Evolutionary conservation across 345 rosid species (phyloP).

Genomic region (Noccaea caerulescens): DNA sequence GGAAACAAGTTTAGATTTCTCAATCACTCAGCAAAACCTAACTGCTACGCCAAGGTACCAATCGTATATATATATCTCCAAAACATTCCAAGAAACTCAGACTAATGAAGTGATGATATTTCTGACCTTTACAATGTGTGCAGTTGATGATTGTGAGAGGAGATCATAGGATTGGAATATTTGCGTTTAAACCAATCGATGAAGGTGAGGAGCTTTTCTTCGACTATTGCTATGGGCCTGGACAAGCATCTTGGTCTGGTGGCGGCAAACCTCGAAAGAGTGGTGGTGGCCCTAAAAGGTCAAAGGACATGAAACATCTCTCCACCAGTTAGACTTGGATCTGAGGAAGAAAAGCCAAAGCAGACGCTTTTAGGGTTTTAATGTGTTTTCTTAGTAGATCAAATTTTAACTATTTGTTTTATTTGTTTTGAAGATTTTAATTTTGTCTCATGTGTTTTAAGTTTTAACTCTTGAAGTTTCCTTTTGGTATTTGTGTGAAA

Average conservation of each 20-base stretch:
- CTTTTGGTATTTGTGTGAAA: background rate
- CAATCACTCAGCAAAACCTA: slow-evolving; percentile 82
- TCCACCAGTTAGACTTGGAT: background rate
- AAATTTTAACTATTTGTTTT: background rate
- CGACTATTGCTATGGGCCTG: slow-evolving; percentile 78
- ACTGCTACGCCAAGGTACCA: slow-evolving; percentile 86
- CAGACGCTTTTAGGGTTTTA: background rate
- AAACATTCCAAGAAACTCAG: background rate
- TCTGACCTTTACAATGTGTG: slow-evolving; percentile 9
- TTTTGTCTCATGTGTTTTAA: background rate
- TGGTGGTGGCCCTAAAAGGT: slow-evolving; percentile 59
- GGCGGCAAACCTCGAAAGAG: slow-evolving; percentile 46
- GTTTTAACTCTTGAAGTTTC: background rate
- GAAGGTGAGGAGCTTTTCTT: slow-evolving; percentile 87
- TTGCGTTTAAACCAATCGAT: slow-evolving; percentile 72
- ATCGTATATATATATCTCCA: background rate
- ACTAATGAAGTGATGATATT: background rate
- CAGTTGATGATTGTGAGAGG: slow-evolving; percentile 92
- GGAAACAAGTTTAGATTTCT: slow-evolving; percentile 93
- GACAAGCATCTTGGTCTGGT: slow-evolving; percentile 73
- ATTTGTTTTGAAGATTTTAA: background rate
- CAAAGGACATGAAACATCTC: background rate
- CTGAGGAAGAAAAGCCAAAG: background rate
- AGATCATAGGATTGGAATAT: slow-evolving; percentile 87
- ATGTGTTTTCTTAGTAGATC: slow-evolving; percentile 5